phyloP scores from a whole-genome alignment of 108 stramenopile species.

The Pseudonitzschia multistriata region DNA sequence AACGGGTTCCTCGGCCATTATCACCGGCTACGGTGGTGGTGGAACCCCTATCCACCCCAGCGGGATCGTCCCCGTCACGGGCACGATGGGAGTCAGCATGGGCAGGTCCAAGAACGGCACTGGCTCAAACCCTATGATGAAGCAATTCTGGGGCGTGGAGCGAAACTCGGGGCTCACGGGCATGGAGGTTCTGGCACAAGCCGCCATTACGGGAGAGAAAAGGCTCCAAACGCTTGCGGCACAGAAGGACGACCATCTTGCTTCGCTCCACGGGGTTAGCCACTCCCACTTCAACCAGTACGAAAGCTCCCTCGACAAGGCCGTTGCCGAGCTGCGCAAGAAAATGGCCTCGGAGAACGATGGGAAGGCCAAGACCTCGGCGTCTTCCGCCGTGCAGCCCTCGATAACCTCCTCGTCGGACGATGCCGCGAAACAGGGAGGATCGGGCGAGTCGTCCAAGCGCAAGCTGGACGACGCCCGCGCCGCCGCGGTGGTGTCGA shows the following conservation, averaged over 20 bases:
- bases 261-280: neutral
- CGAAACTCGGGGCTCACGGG: slow-evolving; percentile 5
- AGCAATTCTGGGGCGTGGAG: neutral
- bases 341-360: neutral
- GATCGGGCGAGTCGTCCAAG: neutral
- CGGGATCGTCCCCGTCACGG: slow-evolving; percentile 7
- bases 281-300: neutral
- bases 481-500: neutral
- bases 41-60: slow-evolving; percentile 14
- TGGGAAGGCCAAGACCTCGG: neutral
- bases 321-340: slow-evolving; percentile 8
- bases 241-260: neutral
- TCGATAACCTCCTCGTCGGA: neutral
- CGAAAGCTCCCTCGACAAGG: neutral
- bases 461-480: neutral
- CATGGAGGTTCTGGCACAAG: slow-evolving; percentile 13
- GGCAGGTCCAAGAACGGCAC: neutral
- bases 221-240: neutral
- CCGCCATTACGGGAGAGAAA: slow-evolving; percentile 7
- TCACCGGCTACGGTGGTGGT: slow-evolving; percentile 9
- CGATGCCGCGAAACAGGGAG: neutral
- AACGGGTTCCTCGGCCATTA: slow-evolving; percentile 13
- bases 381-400: neutral
- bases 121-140: neutral
- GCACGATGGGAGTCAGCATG: neutral